A percentile compares a stretch with the other conserved stretches of the same genome.
Evolutionary conservation across 164 flowering plant genomes (phyloP).

Genomic region (Cinnamomum micranthum): DNA sequence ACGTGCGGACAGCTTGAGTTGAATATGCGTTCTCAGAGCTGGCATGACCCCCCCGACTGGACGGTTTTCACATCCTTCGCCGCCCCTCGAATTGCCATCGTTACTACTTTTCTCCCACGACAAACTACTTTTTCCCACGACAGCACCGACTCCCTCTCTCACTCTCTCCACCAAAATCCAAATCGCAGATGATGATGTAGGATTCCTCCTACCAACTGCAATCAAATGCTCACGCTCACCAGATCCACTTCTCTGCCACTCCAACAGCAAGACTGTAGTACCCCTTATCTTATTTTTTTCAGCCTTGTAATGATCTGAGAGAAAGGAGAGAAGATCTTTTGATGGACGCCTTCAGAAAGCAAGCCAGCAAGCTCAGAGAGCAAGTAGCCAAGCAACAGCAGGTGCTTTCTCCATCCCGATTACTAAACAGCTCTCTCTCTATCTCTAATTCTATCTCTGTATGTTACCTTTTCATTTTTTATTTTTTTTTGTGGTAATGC

Average conservation of each 20-base stretch:
- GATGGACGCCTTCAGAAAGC: constrained; percentile 81
- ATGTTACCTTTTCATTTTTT: no score
- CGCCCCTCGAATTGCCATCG: not conserved
- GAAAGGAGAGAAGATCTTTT: constrained; percentile 2
- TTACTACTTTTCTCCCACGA: constrained; percentile 1
- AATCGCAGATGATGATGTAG: no score
- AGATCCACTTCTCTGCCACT: no score
- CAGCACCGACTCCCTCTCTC: not conserved
- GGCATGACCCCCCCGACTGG: not conserved
- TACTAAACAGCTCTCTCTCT: no score
- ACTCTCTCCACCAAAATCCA: not conserved
- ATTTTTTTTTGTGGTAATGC: no score
- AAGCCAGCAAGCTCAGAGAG: constrained; percentile 76
- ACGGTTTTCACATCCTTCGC: constrained; percentile 1
- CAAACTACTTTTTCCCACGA: not conserved
- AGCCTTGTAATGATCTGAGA: no score
- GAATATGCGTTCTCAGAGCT: not conserved
- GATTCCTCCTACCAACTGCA: no score
- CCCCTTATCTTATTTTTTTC: no score
- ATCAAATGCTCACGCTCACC: no score
- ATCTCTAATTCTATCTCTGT: no score
- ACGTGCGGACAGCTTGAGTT: not conserved
- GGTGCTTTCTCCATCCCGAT: constrained; percentile 28
- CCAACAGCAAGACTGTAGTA: no score
- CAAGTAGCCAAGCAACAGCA: constrained; percentile 96